A percentile compares a stretch with the other conserved stretches of the same genome.
Evolutionary conservation across 148 eudicot genomes (phyloP).

Genomic region (Rhododendron griersonianum): DNA sequence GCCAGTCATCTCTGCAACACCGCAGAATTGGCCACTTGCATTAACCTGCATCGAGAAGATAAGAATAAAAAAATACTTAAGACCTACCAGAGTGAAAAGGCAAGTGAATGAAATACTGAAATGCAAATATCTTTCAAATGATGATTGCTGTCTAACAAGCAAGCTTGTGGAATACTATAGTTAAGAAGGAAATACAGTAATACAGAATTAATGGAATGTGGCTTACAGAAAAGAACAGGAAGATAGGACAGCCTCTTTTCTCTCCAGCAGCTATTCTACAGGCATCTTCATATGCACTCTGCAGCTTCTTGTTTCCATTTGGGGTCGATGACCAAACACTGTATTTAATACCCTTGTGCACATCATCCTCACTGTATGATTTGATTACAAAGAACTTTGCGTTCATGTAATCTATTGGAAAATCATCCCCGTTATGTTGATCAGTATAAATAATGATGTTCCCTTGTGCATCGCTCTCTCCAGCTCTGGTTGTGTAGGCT

Average conservation of each 20-base stretch:
- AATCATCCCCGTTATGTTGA: constrained; percentile 73
- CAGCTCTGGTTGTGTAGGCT: constrained; percentile 74
- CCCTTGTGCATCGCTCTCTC: constrained; percentile 66
- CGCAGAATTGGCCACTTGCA: constrained; percentile 98
- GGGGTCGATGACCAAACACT: constrained; percentile 98
- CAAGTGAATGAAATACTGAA: neutral
- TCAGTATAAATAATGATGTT: constrained; percentile 68
- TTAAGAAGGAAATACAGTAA: neutral
- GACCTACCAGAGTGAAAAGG: neutral
- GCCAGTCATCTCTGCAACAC: constrained; percentile 92
- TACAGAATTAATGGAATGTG: neutral
- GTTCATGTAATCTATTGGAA: constrained; percentile 48
- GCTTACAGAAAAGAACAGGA: constrained; percentile 88
- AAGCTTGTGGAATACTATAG: neutral
- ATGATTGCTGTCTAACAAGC: neutral
- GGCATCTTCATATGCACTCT: constrained; percentile 82
- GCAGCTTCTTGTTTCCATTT: constrained; percentile 91
- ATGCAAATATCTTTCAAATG: neutral
- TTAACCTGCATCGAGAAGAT: constrained; percentile 56
- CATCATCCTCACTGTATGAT: constrained; percentile 98
- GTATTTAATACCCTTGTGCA: constrained; percentile 93
- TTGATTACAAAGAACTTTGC: constrained; percentile 93
- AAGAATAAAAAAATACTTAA: neutral
- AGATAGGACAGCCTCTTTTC: constrained; percentile 76
- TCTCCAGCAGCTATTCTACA: constrained; percentile 64